Percentiles rank a stretch among this genome's conserved stretches.
phyloP scores from a whole-genome alignment of 148 eudicot species.

The Salicornia ramosissima region DNA sequence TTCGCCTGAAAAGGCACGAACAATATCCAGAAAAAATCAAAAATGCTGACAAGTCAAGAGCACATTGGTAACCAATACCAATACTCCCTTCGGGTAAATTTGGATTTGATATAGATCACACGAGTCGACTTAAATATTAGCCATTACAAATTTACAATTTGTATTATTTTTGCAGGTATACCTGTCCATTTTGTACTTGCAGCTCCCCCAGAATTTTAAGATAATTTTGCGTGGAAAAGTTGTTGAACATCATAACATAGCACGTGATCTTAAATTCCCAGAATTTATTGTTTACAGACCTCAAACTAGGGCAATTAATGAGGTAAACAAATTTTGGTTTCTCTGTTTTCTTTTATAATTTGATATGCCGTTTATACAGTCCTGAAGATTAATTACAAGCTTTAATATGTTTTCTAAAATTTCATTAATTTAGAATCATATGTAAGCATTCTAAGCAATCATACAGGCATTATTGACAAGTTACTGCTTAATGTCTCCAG shows the following conservation, averaged over 20 bases:
- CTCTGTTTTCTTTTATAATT: neutral
- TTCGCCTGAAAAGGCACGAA: constrained; percentile 37
- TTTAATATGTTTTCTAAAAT: too few relatives aligned
- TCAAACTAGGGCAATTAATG: constrained; percentile 49
- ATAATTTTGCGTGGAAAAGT: constrained; percentile 66
- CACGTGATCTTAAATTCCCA: constrained; percentile 61
- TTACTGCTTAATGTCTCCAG: too few relatives aligned
- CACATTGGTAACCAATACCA: constrained; percentile 68
- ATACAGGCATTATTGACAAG: too few relatives aligned
- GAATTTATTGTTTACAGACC: constrained; percentile 82
- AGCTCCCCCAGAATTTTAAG: constrained; percentile 55
- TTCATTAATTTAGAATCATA: too few relatives aligned
- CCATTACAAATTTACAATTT: too few relatives aligned
- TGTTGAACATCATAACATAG: constrained; percentile 69
- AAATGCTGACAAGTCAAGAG: constrained; percentile 34
- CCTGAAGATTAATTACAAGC: too few relatives aligned
- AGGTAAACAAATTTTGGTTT: constrained; percentile 39
- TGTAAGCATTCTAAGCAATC: too few relatives aligned
- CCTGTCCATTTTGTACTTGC: constrained; percentile 77
- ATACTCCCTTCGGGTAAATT: constrained; percentile 84
- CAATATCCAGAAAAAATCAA: constrained; percentile 15
- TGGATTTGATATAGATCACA: constrained; percentile 11
- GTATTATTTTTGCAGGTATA: constrained; percentile 56
- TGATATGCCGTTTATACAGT: neutral
- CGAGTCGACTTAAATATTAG: neutral